Evolutionary conservation across 2,329 filamentous ascomycete species (phyloP).

Genomic region (Ophiostoma sp.): DNA sequence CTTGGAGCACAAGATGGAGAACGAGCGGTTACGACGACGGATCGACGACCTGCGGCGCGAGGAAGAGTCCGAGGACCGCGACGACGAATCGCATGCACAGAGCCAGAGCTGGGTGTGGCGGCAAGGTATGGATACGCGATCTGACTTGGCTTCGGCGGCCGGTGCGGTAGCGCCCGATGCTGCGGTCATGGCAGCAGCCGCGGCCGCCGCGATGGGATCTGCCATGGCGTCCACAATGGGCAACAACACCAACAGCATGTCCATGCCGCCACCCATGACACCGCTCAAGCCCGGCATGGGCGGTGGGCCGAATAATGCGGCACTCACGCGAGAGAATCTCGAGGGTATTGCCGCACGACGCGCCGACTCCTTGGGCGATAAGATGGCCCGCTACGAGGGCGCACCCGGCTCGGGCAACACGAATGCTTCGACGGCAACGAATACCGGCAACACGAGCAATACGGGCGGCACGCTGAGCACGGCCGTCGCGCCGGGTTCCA

Average conservation of each 20-base stretch:
- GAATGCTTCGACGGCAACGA: background rate
- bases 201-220: background rate
- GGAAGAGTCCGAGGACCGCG: slow-evolving; percentile 74
- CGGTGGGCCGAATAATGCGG: slow-evolving; percentile 54
- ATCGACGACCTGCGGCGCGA: slow-evolving; percentile 84
- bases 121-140: slow-evolving; percentile 33
- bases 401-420: background rate
- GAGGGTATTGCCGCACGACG: slow-evolving; percentile 68
- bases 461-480: background rate
- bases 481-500: background rate
- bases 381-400: slow-evolving; percentile 79
- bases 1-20: slow-evolving; percentile 94
- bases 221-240: background rate
- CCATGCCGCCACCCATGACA: slow-evolving; percentile 24
- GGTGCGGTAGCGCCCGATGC: background rate
- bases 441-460: background rate
- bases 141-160: slow-evolving; percentile 52
- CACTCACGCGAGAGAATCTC: slow-evolving; percentile 76
- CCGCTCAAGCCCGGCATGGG: background rate
- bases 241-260: background rate
- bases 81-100: slow-evolving; percentile 65
- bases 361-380: slow-evolving; percentile 77
- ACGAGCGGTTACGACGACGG: slow-evolving; percentile 79
- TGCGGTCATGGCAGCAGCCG: background rate
- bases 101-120: slow-evolving; percentile 22